phyloP scores from a whole-genome alignment of 768 basidiomycete species.

The Mycena crocata region DNA sequence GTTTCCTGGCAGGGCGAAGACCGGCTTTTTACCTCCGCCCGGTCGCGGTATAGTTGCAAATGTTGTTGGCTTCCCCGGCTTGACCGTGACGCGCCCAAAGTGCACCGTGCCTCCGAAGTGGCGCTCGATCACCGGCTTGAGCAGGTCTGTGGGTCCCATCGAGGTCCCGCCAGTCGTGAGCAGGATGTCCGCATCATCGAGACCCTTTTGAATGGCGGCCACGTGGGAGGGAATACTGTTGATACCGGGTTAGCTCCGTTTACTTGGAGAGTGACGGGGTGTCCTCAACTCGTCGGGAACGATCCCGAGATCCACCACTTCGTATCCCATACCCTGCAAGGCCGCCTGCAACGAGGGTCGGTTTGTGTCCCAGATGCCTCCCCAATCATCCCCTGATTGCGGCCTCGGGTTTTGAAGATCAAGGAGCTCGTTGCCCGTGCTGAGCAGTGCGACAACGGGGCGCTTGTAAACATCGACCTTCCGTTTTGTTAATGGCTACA shows the following conservation, averaged over 20 bases:
- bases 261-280: neutral
- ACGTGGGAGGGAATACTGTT: conserved; percentile 69
- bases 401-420: conserved; percentile 64
- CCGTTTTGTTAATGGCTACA: neutral
- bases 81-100: conserved; percentile 87
- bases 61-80: conserved; percentile 91
- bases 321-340: conserved; percentile 79
- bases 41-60: conserved; percentile 79
- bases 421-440: conserved; percentile 87
- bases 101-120: conserved; percentile 81
- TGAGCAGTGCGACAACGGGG: conserved; percentile 83
- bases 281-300: conserved; percentile 73
- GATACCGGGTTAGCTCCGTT: neutral
- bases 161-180: conserved; percentile 92
- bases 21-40: conserved; percentile 59
- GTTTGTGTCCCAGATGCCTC: conserved; percentile 88
- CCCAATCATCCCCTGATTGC: conserved; percentile 59
- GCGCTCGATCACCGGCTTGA: conserved; percentile 90
- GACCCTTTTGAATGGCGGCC: conserved; percentile 64
- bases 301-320: conserved; percentile 85
- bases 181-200: conserved; percentile 76
- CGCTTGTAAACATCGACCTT: conserved; percentile 79
- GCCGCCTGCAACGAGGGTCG: conserved; percentile 80
- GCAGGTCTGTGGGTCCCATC: conserved; percentile 88
- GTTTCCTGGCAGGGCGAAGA: conserved; percentile 91